phyloP scores from a whole-genome alignment of 345 rosid genomes.

The Dipteronia dyeriana region DNA sequence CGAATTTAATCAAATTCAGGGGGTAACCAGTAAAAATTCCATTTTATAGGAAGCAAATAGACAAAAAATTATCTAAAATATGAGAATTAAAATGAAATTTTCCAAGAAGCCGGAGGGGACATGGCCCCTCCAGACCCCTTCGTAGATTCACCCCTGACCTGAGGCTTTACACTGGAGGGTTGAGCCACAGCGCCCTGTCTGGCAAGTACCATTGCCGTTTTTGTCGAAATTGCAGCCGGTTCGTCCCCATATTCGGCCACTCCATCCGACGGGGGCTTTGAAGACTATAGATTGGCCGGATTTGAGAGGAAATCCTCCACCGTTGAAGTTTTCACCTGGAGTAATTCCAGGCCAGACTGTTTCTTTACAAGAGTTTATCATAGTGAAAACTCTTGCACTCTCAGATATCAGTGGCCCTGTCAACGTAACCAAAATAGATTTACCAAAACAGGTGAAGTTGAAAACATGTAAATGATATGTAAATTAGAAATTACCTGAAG shows the following conservation, averaged over 20 bases:
- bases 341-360: conserved; percentile 78
- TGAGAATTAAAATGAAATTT: no score
- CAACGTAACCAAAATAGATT: neutral
- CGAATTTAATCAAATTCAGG: no score
- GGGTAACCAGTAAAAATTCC: no score
- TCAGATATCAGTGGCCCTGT: conserved; percentile 45
- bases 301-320: conserved; percentile 61
- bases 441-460: neutral
- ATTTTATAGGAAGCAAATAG: no score
- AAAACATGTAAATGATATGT: neutral
- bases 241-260: conserved; percentile 90
- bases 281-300: conserved; percentile 58
- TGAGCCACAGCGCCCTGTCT: conserved; percentile 73
- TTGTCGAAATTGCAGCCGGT: conserved; percentile 68
- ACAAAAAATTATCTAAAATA: no score
- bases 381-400: conserved; percentile 63
- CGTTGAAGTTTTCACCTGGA: conserved; percentile 55
- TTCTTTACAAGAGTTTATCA: conserved; percentile 63
- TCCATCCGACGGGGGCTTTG: conserved; percentile 69
- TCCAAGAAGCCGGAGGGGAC: no score
- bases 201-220: conserved; percentile 65
- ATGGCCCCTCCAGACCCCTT: no score
- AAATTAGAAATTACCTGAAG: conserved; percentile 40
- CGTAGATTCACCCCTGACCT: conserved; percentile 1
- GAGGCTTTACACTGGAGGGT: conserved; percentile 59